A percentile compares a stretch with the other conserved stretches of the same genome.
These are phyloP conservation scores for Mycena citricolor DNA, from an alignment of 1,284 basidiomycete genomes.

Conservation along the genomic window DNA sequence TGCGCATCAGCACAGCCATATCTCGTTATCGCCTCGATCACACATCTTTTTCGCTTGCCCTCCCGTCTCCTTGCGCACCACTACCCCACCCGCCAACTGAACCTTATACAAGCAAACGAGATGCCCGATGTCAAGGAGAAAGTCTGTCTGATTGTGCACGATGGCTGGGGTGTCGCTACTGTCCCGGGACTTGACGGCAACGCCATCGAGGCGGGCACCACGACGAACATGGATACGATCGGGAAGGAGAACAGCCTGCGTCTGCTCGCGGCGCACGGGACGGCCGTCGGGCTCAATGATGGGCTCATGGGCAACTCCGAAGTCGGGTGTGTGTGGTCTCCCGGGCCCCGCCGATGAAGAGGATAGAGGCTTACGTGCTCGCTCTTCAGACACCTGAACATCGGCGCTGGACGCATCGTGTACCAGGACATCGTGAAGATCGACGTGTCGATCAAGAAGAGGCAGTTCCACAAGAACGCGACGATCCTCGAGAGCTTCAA, in stretches of 20 bases:
- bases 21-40: too few species aligned
- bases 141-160: slow-evolving; percentile 69
- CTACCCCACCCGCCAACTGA: background rate
- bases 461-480: slow-evolving; percentile 78
- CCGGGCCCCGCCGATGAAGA: too few species aligned
- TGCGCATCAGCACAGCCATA: too few species aligned
- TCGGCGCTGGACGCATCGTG: slow-evolving; percentile 88
- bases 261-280: slow-evolving; percentile 78
- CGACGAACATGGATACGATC: slow-evolving; percentile 86
- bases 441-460: slow-evolving; percentile 86
- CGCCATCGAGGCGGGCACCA: slow-evolving; percentile 80
- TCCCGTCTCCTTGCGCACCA: background rate
- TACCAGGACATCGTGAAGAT: slow-evolving; percentile 96
- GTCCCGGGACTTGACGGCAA: slow-evolving; percentile 76
- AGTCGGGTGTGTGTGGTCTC: slow-evolving; percentile 67
- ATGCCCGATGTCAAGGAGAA: slow-evolving; percentile 9
- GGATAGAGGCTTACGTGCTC: too few species aligned
- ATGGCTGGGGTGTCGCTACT: slow-evolving; percentile 85
- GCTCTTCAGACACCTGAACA: slow-evolving; percentile 80
- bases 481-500: slow-evolving; percentile 72
- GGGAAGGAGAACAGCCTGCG: slow-evolving; percentile 74
- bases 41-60: slow-evolving; percentile 4
- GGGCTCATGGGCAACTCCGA: slow-evolving; percentile 96
- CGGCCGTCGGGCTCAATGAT: slow-evolving; percentile 85
- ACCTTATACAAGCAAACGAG: background rate